These are phyloP conservation scores for Xylaria sp. DNA, from an alignment of 495 filamentous ascomycete genomes.

Conservation along the genomic window DNA sequence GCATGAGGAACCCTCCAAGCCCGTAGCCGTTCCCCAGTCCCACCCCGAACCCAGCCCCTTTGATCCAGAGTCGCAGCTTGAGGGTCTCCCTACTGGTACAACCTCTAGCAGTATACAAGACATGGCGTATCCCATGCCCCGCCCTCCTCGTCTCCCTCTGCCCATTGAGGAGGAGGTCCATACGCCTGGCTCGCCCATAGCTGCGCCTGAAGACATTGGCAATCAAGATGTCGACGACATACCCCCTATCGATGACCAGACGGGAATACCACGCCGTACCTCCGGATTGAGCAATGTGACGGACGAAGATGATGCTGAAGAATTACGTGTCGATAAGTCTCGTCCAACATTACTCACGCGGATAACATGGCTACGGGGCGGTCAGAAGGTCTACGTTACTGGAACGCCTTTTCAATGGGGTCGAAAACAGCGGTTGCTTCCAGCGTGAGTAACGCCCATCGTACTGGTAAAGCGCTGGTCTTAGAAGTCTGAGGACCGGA, in stretches of 20 bases:
- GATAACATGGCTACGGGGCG: slow-evolving; percentile 80
- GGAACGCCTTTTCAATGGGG: slow-evolving; percentile 97
- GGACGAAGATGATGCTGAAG: slow-evolving; percentile 80
- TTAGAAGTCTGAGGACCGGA: slow-evolving; percentile 21
- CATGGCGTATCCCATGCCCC: slow-evolving; percentile 64
- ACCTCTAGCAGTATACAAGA: slow-evolving; percentile 57
- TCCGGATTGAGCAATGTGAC: slow-evolving; percentile 74
- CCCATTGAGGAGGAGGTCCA: slow-evolving; percentile 89
- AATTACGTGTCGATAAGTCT: slow-evolving; percentile 70
- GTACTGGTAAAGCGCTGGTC: slow-evolving; percentile 15
- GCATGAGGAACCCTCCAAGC: slow-evolving; percentile 51
- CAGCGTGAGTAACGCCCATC: slow-evolving; percentile 67
- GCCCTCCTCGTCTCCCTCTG: slow-evolving; percentile 86
- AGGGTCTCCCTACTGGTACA: slow-evolving; percentile 43
- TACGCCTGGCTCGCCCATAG: slow-evolving; percentile 84
- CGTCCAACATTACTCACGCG: slow-evolving; percentile 75
- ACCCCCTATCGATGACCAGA: slow-evolving; percentile 56
- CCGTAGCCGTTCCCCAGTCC: slow-evolving; percentile 58
- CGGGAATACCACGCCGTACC: slow-evolving; percentile 53
- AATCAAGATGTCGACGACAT: slow-evolving; percentile 55
- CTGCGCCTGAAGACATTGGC: slow-evolving; percentile 68
- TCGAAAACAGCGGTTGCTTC: slow-evolving; percentile 84
- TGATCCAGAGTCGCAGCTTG: slow-evolving; percentile 47
- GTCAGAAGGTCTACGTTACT: slow-evolving; percentile 92
- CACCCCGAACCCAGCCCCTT: slow-evolving; percentile 45